Evolutionary conservation across 2,329 filamentous ascomycete genomes (phyloP).

Genomic region (Penicillium hordei): DNA sequence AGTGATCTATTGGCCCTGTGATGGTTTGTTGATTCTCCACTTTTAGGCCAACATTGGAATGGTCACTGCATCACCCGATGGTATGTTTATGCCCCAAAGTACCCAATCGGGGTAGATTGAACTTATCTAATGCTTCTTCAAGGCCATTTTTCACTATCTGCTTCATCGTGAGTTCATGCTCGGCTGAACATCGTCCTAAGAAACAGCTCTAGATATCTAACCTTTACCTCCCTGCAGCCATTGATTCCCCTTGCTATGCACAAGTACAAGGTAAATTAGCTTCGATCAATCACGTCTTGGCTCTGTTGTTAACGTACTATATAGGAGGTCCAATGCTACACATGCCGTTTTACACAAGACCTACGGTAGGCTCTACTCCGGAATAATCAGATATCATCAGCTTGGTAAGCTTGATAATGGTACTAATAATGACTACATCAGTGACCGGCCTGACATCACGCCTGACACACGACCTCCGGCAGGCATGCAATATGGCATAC

Average conservation of each 20-base stretch:
- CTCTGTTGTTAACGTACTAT: not conserved
- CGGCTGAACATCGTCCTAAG: not conserved
- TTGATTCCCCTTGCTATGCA: conserved; percentile 40
- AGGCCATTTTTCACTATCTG: conserved; percentile 50
- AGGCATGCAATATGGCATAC: conserved; percentile 28
- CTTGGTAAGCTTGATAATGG: not conserved
- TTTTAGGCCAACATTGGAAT: conserved; percentile 45
- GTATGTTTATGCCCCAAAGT: conserved; percentile 25
- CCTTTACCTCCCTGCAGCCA: conserved; percentile 28
- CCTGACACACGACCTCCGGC: conserved; percentile 37
- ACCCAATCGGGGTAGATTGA: not conserved
- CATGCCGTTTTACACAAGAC: conserved; percentile 41
- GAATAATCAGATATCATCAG: not conserved
- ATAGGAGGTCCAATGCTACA: conserved; percentile 42
- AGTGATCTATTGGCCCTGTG: not conserved
- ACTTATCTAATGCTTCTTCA: conserved; percentile 9
- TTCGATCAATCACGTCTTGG: not conserved
- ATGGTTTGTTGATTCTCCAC: not conserved
- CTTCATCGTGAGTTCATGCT: conserved; percentile 38
- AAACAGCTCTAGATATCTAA: conserved; percentile 11
- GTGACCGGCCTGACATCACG: conserved; percentile 41
- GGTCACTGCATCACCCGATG: conserved; percentile 47
- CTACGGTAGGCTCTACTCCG: conserved; percentile 29
- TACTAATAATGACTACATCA: conserved; percentile 13
- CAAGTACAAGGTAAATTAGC: conserved; percentile 40